Evolutionary conservation across 768 basidiomycete species (phyloP).

Genomic region (Dioszegia crocea): DNA sequence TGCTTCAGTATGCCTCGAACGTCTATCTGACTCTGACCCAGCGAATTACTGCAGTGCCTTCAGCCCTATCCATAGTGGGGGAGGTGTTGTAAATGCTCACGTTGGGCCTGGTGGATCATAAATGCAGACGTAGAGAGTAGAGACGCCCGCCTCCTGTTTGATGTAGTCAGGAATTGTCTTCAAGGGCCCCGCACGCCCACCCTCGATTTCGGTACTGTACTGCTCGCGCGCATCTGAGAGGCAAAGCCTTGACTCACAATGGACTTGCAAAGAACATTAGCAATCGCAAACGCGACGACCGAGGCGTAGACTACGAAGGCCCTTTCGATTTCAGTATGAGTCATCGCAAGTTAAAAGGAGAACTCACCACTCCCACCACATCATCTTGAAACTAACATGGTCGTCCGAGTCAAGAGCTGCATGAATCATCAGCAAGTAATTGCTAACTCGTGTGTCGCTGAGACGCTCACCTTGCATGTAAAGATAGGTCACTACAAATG

Average conservation of each 20-base stretch:
- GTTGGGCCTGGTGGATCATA: neutral
- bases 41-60: neutral
- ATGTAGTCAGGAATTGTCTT: neutral
- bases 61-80: no score
- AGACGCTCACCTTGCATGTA: slow-evolving; percentile 3
- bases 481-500: neutral
- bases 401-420: neutral
- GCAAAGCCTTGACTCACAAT: no score
- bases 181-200: no score
- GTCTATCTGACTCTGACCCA: neutral
- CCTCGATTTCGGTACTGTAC: no score
- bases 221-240: no score
- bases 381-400: slow-evolving; percentile 2
- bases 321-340: neutral
- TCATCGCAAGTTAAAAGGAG: neutral
- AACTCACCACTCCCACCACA: slow-evolving; percentile 10
- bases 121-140: slow-evolving; percentile 7
- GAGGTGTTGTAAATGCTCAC: neutral
- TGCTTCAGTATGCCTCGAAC: neutral
- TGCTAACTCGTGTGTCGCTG: neutral
- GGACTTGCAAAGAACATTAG: neutral
- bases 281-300: slow-evolving; percentile 1
- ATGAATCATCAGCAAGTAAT: no score
- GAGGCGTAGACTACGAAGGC: slow-evolving; percentile 7
- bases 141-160: slow-evolving; percentile 5